These are phyloP conservation scores for Pseudogymnoascus verrucosus DNA, from an alignment of 2,329 filamentous ascomycete species.

Conservation along the genomic window DNA sequence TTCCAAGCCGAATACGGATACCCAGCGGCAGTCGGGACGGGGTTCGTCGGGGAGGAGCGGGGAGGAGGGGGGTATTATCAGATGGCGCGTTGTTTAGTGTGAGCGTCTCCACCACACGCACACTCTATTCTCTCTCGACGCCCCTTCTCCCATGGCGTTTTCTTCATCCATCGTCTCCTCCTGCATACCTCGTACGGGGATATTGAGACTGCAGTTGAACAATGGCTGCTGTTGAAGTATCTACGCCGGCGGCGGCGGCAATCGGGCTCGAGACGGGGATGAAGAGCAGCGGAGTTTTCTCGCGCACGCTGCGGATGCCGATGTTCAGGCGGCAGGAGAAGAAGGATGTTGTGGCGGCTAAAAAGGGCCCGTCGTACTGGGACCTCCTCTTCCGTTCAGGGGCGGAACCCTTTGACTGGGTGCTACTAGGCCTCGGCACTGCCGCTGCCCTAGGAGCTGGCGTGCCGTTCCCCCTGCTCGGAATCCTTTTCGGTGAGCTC, in stretches of 20 bases:
- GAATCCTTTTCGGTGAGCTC: slow-evolving; percentile 56
- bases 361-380: background rate
- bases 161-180: background rate
- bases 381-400: slow-evolving; percentile 3
- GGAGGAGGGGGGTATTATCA: slow-evolving; percentile 1
- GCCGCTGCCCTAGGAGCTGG: slow-evolving; percentile 46
- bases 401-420: slow-evolving; percentile 20
- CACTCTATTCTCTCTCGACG: background rate
- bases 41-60: background rate
- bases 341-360: background rate
- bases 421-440: slow-evolving; percentile 31
- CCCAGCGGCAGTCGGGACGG: background rate
- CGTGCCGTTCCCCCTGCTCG: slow-evolving; percentile 55
- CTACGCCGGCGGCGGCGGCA: background rate
- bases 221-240: slow-evolving; percentile 5
- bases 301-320: background rate
- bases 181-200: slow-evolving; percentile 1
- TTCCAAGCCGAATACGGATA: slow-evolving; percentile 2
- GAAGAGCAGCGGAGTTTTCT: background rate
- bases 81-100: background rate
- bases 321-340: background rate
- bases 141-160: background rate
- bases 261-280: background rate
- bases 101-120: background rate
- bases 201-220: background rate